Evolutionary conservation across 2,329 filamentous ascomycete species (phyloP).

Genomic region (Penicillium fuscoglaucum): DNA sequence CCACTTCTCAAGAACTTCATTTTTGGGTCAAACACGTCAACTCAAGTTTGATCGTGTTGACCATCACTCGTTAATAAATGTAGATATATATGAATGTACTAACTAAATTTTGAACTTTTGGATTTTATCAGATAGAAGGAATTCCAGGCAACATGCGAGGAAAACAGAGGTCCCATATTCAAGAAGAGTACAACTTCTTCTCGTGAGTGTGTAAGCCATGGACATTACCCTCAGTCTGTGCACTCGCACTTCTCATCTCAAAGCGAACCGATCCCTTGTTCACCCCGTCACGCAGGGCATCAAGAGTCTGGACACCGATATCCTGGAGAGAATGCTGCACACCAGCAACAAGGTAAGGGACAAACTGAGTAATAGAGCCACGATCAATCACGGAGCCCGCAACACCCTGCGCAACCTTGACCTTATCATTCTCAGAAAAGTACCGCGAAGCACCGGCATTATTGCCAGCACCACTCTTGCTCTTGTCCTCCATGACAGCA

Average conservation of each 20-base stretch:
- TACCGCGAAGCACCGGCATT: conserved; percentile 97
- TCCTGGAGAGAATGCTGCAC: conserved; percentile 98
- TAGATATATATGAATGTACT: neutral
- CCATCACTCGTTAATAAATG: neutral
- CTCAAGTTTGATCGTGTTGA: no score
- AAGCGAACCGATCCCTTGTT: conserved; percentile 77
- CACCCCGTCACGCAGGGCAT: conserved; percentile 74
- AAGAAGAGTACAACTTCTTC: conserved; percentile 90
- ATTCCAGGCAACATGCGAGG: neutral
- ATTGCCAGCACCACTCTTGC: conserved; percentile 73
- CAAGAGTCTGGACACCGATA: conserved; percentile 79
- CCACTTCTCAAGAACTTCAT: no score
- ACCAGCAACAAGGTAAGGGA: conserved; percentile 92
- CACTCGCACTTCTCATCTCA: conserved; percentile 89
- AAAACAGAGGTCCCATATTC: neutral
- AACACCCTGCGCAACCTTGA: conserved; percentile 95
- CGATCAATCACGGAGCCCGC: conserved; percentile 65
- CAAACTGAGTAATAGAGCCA: conserved; percentile 85
- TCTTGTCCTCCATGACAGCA: conserved; percentile 99
- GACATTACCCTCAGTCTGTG: conserved; percentile 93
- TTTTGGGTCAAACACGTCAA: no score
- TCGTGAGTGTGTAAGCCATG: conserved; percentile 97
- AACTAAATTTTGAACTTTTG: neutral
- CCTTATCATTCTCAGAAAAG: conserved; percentile 93
- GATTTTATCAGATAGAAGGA: neutral